Percentiles rank a stretch among this genome's conserved stretches.
phyloP scores from a whole-genome alignment of 2,329 filamentous ascomycete species.

The Cadophora malorum region DNA sequence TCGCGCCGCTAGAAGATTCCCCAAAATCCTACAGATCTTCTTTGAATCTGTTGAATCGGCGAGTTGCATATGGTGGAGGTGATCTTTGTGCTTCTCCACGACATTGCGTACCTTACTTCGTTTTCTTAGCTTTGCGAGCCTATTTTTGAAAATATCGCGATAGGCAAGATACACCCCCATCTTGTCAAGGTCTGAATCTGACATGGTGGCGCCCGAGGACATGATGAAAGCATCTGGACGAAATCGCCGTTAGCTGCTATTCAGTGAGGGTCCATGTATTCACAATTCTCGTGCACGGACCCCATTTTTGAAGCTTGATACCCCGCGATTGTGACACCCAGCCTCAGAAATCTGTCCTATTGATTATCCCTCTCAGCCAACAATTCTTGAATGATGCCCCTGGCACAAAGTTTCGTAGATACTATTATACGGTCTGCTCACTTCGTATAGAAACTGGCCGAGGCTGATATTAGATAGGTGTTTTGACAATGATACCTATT shows the following conservation, averaged over 20 bases:
- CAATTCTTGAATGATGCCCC: no score
- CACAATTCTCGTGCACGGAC: no score
- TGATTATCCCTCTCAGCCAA: no score
- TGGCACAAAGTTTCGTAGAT: no score
- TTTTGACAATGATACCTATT: conserved; percentile 30
- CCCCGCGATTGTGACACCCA: no score
- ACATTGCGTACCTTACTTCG: conserved; percentile 29
- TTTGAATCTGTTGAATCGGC: neutral
- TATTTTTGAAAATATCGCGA: conserved; percentile 33
- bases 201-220: conserved; percentile 8
- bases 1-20: neutral
- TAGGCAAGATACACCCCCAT: conserved; percentile 31
- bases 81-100: conserved; percentile 29
- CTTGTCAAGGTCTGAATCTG: conserved; percentile 29
- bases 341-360: no score
- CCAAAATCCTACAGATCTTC: neutral
- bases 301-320: no score
- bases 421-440: no score
- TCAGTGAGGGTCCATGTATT: neutral
- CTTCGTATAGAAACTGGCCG: no score
- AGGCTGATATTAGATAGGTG: conserved; percentile 30
- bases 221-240: no score
- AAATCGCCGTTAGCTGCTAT: no score
- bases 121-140: conserved; percentile 31
- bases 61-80: conserved; percentile 27